Base-by-base conservation (phyloP, 2,329 filamentous ascomycete species). In the Metarhizium robertsii region DNA sequence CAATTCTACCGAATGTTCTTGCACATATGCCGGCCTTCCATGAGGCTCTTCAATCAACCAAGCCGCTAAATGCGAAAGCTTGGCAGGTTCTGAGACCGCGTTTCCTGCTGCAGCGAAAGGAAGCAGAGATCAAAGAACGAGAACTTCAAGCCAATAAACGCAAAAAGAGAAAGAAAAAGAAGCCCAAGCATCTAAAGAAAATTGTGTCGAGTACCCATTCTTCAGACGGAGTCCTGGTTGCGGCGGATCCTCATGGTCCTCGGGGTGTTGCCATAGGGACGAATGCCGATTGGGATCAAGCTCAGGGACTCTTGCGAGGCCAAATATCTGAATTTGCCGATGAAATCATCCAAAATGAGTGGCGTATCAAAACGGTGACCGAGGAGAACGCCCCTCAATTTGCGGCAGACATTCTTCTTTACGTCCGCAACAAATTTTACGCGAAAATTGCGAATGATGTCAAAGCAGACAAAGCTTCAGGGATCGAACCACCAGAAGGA, bases 21-120 rank as follows among this genome's bases (percentile, higher is more conserved):
- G 78, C 79, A 55, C 84, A 86, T 64, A 88, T 90, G 69, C 79
- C 87, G 50, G 84, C 87, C 1, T 92, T 90, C 67, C 82, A 86
- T 64, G 86, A 86, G 42, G 85, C 88, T 34, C 79, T 88, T 49
- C 82, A 88, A 59, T 86, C 90, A 42, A 80, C 81, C 10, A 77
- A 80, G 29, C 84, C 85, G 20, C 73, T 92, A 62, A 84, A 81
- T 60, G 86, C 90, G 57, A 73, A 76, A 54, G 81, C 84, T 3
- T 92, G 88, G 88, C 79, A 81, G 52, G 71, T 86, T 53, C 74
- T 92, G 40, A 83, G 84, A 62, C 83, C 84, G 51, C 83, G 84
- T 57, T 73, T 92, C 14, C 69, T 88, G 38, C 78, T 79, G 25
- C 86, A 91, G 67, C 77, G 84, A 61, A 75, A 78, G 57, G 78